Evolutionary conservation across 345 rosid genomes (phyloP).

Genomic region (Lumnitzera littorea): DNA sequence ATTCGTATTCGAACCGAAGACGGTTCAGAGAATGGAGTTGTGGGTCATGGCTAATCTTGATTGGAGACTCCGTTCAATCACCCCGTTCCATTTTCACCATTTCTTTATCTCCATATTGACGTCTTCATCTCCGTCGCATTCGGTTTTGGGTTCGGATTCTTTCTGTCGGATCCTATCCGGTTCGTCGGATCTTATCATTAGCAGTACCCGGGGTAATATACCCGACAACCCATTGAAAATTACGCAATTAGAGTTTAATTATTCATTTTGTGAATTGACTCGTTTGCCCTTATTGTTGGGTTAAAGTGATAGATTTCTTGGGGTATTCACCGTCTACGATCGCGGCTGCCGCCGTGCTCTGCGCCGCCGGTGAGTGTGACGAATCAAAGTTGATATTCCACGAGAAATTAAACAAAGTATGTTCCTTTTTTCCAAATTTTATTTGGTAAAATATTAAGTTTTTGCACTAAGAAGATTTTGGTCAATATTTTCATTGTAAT

Average conservation of each 20-base stretch:
- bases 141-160: neutral
- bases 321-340: conserved; percentile 39
- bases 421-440: neutral
- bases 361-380: conserved; percentile 24
- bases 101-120: conserved; percentile 32
- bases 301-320: conserved; percentile 53
- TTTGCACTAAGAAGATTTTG: conserved; percentile 3
- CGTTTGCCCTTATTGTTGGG: neutral
- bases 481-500: no score
- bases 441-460: neutral
- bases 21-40: conserved; percentile 56
- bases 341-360: conserved; percentile 49
- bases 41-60: conserved; percentile 38
- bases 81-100: conserved; percentile 52
- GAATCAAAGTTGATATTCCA: conserved; percentile 13
- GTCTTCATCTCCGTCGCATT: conserved; percentile 10
- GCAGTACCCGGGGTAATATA: conserved; percentile 43
- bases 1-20: conserved; percentile 44
- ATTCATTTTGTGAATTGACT: neutral
- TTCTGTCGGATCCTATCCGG: conserved; percentile 19
- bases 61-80: conserved; percentile 48
- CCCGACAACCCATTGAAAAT: neutral
- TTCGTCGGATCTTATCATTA: conserved; percentile 48
- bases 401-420: conserved; percentile 33
- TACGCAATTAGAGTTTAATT: no score